phyloP scores from a whole-genome alignment of 2,329 filamentous ascomycete species.

The Pestalotiopsis sp. region DNA sequence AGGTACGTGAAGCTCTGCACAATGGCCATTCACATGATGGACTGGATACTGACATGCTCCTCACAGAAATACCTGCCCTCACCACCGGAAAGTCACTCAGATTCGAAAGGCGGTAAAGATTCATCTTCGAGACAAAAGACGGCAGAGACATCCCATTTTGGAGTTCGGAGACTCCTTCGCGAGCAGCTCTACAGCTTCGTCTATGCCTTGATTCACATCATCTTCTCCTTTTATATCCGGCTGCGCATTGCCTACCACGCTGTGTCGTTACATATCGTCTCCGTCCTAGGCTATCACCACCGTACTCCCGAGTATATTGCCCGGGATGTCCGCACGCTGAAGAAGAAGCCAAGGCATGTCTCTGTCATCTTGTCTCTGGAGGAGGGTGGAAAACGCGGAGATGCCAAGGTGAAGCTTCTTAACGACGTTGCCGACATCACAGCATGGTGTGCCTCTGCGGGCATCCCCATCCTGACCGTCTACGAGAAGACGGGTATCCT shows the following conservation, averaged over 20 bases:
- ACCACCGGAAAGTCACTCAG: slow-evolving; percentile 22
- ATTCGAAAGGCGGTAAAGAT: slow-evolving; percentile 25
- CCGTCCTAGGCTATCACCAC: slow-evolving; percentile 92
- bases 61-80: slow-evolving; percentile 38
- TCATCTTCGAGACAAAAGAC: slow-evolving; percentile 5
- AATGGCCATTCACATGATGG: not conserved
- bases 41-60: slow-evolving; percentile 13
- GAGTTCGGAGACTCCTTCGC: slow-evolving; percentile 64
- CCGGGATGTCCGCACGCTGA: slow-evolving; percentile 78
- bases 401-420: slow-evolving; percentile 80
- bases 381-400: slow-evolving; percentile 67
- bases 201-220: slow-evolving; percentile 72
- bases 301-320: slow-evolving; percentile 91
- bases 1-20: not conserved
- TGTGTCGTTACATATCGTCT: slow-evolving; percentile 75
- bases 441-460: slow-evolving; percentile 90
- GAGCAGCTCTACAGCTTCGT: slow-evolving; percentile 67
- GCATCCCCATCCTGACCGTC: slow-evolving; percentile 84
- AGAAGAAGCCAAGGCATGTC: slow-evolving; percentile 79
- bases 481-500: slow-evolving; percentile 91
- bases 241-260: slow-evolving; percentile 79
- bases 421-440: slow-evolving; percentile 90
- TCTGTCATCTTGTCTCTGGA: slow-evolving; percentile 83
- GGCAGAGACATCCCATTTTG: slow-evolving; percentile 46
- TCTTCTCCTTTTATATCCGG: slow-evolving; percentile 89